These are phyloP conservation scores for Lyophyllum atratum DNA, from an alignment of 768 basidiomycete species.

Conservation along the genomic window DNA sequence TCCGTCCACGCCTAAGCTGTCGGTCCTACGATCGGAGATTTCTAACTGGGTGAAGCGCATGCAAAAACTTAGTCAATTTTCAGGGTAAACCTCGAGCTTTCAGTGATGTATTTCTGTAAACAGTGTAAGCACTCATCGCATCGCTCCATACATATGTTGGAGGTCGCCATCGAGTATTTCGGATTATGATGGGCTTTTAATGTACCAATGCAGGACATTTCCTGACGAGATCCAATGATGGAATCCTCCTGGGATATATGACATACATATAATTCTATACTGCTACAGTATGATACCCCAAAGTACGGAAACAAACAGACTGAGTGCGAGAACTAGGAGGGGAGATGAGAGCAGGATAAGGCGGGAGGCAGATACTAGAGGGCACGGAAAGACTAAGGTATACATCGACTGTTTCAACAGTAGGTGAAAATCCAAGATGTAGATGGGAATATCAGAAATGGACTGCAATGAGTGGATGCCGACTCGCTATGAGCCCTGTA, in stretches of 20 bases:
- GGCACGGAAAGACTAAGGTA: slow-evolving; percentile 19
- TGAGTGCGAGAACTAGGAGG: slow-evolving; percentile 15
- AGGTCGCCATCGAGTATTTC: background rate
- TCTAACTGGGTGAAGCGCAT: slow-evolving; percentile 66
- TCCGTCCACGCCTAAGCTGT: slow-evolving; percentile 48
- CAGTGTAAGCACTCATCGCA: background rate
- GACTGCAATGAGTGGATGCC: slow-evolving; percentile 7
- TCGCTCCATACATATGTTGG: background rate
- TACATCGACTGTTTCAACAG: slow-evolving; percentile 23
- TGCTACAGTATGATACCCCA: slow-evolving; percentile 31
- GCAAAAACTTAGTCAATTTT: slow-evolving; percentile 59
- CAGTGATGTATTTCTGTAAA: background rate
- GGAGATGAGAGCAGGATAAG: background rate
- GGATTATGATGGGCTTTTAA: background rate
- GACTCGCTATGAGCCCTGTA: slow-evolving; percentile 32
- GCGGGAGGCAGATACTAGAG: slow-evolving; percentile 16
- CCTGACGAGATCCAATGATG: slow-evolving; percentile 5
- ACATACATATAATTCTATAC: slow-evolving; percentile 32
- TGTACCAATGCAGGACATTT: background rate
- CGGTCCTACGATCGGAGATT: slow-evolving; percentile 59
- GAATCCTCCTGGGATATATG: slow-evolving; percentile 36
- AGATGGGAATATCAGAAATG: slow-evolving; percentile 12
- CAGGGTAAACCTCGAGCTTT: slow-evolving; percentile 16
- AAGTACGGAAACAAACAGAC: slow-evolving; percentile 13
- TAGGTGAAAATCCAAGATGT: slow-evolving; percentile 21